These are phyloP conservation scores for Ceratobasidium sp. DNA, from an alignment of 1,284 basidiomycete species.

Conservation along the genomic window DNA sequence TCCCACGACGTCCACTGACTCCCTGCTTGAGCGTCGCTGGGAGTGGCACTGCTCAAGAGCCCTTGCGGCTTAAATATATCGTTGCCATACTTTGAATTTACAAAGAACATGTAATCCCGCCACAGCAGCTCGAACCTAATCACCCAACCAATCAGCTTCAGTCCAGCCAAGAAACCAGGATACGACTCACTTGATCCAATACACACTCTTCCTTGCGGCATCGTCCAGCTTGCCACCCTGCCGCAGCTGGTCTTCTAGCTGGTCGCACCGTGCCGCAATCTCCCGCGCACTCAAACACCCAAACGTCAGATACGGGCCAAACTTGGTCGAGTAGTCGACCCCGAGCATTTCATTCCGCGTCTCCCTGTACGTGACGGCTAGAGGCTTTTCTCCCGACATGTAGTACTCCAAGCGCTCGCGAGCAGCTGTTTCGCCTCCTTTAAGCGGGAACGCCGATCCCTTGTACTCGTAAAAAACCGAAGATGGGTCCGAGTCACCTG, in stretches of 20 bases:
- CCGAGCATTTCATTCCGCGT: constrained; percentile 62
- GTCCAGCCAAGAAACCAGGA: not conserved
- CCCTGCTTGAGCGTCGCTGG: not conserved
- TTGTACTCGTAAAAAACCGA: constrained; percentile 40
- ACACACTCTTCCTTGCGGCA: constrained; percentile 54
- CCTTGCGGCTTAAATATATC: constrained; percentile 47
- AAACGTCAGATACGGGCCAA: constrained; percentile 59
- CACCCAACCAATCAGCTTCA: constrained; percentile 13
- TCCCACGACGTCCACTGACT: constrained; percentile 32
- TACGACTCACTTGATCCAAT: constrained; percentile 52
- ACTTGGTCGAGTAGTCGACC: constrained; percentile 60
- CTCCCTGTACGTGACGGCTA: constrained; percentile 57
- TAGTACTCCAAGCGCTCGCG: constrained; percentile 54
- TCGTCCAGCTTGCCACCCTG: constrained; percentile 47
- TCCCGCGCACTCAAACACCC: constrained; percentile 59
- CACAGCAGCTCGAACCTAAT: constrained; percentile 61
- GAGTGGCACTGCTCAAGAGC: constrained; percentile 44
- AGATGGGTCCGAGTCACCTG: not conserved
- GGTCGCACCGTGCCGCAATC: constrained; percentile 49
- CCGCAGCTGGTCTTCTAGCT: constrained; percentile 47
- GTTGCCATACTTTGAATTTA: constrained; percentile 50
- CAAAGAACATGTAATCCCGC: constrained; percentile 62
- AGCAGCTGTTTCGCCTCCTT: constrained; percentile 55
- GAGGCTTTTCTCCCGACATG: constrained; percentile 42
- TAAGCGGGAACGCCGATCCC: constrained; percentile 55